These are phyloP conservation scores for Solanum hybrid DNA, from an alignment of 305 asterid species.

Conservation along the genomic window DNA sequence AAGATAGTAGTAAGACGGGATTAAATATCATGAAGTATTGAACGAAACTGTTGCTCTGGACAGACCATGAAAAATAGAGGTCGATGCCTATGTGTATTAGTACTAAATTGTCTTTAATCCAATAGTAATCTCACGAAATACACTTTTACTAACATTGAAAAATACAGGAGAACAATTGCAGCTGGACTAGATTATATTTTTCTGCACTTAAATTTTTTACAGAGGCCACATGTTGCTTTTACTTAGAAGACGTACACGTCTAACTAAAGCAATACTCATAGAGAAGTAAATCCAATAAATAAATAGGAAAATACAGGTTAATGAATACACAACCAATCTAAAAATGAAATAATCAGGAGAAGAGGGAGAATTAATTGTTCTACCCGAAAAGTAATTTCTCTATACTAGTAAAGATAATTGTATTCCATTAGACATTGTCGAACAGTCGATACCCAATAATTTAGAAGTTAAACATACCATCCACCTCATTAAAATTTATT, in stretches of 20 bases:
- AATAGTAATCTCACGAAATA: background rate
- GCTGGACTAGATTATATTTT: background rate
- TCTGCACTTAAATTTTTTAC: background rate
- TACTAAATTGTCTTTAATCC: background rate
- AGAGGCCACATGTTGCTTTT: background rate
- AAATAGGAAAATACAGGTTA: no score
- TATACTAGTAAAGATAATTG: background rate
- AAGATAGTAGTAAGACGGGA: background rate
- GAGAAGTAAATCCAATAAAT: background rate
- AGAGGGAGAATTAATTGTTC: background rate
- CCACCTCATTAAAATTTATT: background rate
- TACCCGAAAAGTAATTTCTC: background rate
- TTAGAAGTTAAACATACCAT: no score
- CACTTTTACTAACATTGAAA: background rate
- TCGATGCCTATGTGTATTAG: background rate
- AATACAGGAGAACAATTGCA: background rate
- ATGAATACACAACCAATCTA: background rate
- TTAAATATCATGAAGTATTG: background rate
- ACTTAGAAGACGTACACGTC: no score
- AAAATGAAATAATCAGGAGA: background rate
- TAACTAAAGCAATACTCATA: no score
- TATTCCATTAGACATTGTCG: background rate
- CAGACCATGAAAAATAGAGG: background rate
- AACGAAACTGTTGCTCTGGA: background rate
- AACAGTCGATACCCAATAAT: background rate